Percentiles rank a stretch among this genome's conserved stretches.
Evolutionary conservation across 2,329 filamentous ascomycete genomes (phyloP).

Genomic region (Tolypocladium album): DNA sequence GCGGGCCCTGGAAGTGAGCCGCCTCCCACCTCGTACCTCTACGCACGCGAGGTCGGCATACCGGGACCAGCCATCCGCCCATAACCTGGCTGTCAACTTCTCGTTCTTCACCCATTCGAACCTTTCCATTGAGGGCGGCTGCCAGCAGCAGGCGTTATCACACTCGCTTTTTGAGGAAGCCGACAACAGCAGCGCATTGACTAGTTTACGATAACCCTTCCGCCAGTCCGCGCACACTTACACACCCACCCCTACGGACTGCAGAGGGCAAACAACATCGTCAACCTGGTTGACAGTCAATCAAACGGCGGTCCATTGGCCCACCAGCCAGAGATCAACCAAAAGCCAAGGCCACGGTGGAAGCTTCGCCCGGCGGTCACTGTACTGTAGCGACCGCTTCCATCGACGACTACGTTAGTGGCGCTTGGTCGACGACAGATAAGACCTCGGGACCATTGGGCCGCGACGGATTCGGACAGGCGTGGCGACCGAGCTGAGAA

Average conservation of each 20-base stretch:
- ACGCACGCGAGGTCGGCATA: not conserved
- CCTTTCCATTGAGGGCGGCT: not conserved
- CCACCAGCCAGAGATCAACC: not conserved
- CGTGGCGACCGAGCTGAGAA: not conserved
- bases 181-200: not conserved
- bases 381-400: not conserved
- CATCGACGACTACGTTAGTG: not conserved
- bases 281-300: not conserved
- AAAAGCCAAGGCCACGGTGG: too few species aligned
- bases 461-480: not conserved
- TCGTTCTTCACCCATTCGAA: not conserved
- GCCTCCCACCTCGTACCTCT: constrained; percentile 5
- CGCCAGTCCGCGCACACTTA: not conserved
- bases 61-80: not conserved
- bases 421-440: not conserved
- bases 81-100: not conserved
- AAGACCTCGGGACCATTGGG: not conserved
- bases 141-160: constrained; percentile 1
- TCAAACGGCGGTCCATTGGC: not conserved
- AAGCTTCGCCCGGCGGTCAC: not conserved
- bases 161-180: not conserved
- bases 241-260: not conserved
- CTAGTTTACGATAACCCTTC: not conserved
- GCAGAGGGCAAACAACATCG: not conserved
- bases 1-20: not conserved